Conservation (phyloP, 2,329 filamentous ascomycete species). For the Fusarium anguioides region DNA sequence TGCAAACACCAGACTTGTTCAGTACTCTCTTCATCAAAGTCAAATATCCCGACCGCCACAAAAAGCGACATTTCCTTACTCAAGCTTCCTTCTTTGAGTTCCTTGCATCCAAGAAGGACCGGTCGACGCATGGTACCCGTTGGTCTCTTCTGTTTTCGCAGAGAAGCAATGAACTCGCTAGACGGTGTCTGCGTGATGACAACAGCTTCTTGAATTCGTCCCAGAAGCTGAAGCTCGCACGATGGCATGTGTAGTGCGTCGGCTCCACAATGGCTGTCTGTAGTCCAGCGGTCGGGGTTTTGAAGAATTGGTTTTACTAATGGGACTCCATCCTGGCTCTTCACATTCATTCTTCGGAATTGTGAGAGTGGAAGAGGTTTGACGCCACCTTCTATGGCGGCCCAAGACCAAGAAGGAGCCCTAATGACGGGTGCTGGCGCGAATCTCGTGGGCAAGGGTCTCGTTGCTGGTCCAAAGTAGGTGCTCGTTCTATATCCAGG, state of each 20-base stretch:
- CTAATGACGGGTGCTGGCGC: not conserved
- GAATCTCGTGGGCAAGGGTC: not conserved
- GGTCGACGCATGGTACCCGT: not conserved
- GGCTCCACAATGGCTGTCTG: not conserved
- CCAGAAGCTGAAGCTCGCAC: constrained; percentile 15
- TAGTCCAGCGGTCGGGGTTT: not conserved
- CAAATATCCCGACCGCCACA: constrained; percentile 1
- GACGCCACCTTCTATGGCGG: constrained; percentile 10
- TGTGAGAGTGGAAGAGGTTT: not conserved
- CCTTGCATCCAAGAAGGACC: not conserved
- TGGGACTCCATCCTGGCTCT: not conserved
- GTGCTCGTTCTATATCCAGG: not conserved
- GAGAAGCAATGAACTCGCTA: not conserved
- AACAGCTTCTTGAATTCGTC: not conserved
- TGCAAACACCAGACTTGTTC: not conserved
- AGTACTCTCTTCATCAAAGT: not conserved
- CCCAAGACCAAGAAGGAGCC: constrained; percentile 29
- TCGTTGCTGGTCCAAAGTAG: not conserved
- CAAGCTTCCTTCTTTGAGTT: not conserved
- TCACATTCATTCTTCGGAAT: not conserved
- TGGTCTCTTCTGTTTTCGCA: not conserved
- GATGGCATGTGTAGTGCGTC: constrained; percentile 10
- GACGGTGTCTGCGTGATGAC: not conserved
- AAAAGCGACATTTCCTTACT: not conserved
- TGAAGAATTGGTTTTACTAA: not conserved